phyloP scores from a whole-genome alignment of 306 rosid genomes.

The Trifolium repens region DNA sequence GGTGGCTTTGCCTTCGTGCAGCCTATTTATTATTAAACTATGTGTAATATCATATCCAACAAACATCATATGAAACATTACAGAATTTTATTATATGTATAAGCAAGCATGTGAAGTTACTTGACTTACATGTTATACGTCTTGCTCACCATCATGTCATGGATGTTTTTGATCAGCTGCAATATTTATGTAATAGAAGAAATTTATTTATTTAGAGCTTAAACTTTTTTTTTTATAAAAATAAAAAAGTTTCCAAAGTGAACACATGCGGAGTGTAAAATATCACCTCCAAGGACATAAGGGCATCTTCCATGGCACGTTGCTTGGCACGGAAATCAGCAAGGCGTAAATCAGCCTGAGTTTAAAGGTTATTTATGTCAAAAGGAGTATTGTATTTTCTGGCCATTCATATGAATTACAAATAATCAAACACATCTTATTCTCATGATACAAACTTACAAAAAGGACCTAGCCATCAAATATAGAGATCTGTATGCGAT shows the following conservation, averaged over 20 bases:
- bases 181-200: conserved; percentile 37
- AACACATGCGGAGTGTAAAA: conserved; percentile 31
- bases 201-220: conserved; percentile 29
- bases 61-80: conserved; percentile 40
- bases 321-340: conserved; percentile 92
- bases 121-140: conserved; percentile 77
- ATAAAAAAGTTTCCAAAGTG: not conserved
- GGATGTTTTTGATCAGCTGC: conserved; percentile 85
- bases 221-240: not conserved
- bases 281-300: conserved; percentile 90
- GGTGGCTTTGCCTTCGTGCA: not conserved
- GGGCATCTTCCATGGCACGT: conserved; percentile 95
- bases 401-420: conserved; percentile 19
- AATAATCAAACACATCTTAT: conserved; percentile 10
- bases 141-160: conserved; percentile 77
- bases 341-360: conserved; percentile 89
- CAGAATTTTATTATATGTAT: conserved; percentile 21
- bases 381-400: conserved; percentile 9
- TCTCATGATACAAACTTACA: not conserved
- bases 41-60: not conserved
- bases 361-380: conserved; percentile 41
- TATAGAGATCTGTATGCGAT: not conserved
- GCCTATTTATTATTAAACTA: not conserved
- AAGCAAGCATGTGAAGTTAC: conserved; percentile 24
- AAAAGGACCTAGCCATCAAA: no score